These are phyloP conservation scores for Lachnellula occidentalis DNA, from an alignment of 2,329 filamentous ascomycete genomes.

Conservation along the genomic window DNA sequence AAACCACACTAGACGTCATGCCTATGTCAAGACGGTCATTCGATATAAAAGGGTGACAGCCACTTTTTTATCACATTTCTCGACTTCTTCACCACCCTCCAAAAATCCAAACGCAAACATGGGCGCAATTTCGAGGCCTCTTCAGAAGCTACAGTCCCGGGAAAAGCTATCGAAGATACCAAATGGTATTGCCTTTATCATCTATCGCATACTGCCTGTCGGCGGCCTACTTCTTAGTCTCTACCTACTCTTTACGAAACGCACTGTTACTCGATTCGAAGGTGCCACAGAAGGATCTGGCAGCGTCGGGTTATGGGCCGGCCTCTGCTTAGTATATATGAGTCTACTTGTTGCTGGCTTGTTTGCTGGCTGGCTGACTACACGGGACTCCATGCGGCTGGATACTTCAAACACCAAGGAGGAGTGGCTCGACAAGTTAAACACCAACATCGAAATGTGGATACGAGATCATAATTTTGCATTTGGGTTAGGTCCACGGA, in stretches of 20 bases:
- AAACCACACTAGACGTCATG: too few relatives aligned
- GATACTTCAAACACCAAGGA: too few relatives aligned
- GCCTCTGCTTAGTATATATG: neutral
- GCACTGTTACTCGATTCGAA: too few relatives aligned
- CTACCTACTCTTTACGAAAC: neutral
- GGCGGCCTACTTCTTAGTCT: neutral
- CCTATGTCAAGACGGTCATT: neutral
- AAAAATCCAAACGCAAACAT: neutral
- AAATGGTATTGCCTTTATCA: neutral
- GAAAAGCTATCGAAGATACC: neutral
- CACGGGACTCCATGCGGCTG: too few relatives aligned
- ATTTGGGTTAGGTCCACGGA: neutral
- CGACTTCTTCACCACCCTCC: neutral
- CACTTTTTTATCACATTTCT: neutral
- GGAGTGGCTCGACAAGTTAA: too few relatives aligned
- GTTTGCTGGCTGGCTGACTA: too few relatives aligned
- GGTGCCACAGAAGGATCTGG: too few relatives aligned
- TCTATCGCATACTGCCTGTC: neutral
- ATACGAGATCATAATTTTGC: neutral
- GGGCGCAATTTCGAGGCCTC: neutral
- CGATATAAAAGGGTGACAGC: neutral
- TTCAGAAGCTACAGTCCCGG: neutral
- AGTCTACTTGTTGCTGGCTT: too few relatives aligned
- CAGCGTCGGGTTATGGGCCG: neutral
- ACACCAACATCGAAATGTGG: neutral